Conservation (phyloP, 371 early-diverging fungal genomes). For the Phascolomyces articulosus region DNA sequence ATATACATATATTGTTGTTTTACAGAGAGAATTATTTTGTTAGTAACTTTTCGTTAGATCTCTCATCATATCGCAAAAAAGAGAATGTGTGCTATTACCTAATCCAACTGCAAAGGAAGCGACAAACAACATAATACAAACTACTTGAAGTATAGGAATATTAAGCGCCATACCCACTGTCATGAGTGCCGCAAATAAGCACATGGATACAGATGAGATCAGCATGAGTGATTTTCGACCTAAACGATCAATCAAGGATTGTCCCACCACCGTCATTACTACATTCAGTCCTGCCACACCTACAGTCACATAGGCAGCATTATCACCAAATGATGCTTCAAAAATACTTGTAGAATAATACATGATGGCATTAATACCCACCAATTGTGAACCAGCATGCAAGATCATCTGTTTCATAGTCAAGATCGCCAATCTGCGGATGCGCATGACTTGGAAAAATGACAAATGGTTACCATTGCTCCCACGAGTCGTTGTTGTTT, state of each 20-base stretch:
- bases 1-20: too few relatives aligned
- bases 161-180: slow-evolving; percentile 46
- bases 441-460: slow-evolving; percentile 33
- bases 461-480: slow-evolving; percentile 25
- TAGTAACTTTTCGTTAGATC: too few relatives aligned
- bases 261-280: slow-evolving; percentile 49
- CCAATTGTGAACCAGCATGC: slow-evolving; percentile 74
- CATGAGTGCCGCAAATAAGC: slow-evolving; percentile 41
- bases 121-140: slow-evolving; percentile 76
- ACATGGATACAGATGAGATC: slow-evolving; percentile 54
- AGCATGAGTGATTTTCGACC: slow-evolving; percentile 67
- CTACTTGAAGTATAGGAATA: slow-evolving; percentile 60
- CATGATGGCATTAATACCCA: slow-evolving; percentile 87
- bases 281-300: slow-evolving; percentile 55
- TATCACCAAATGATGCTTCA: slow-evolving; percentile 39
- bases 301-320: slow-evolving; percentile 43
- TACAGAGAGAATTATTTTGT: too few relatives aligned
- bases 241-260: slow-evolving; percentile 55
- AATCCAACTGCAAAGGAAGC: slow-evolving; percentile 85
- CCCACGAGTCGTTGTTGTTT: background rate
- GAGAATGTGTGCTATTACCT: too few relatives aligned
- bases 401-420: slow-evolving; percentile 58
- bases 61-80: too few relatives aligned
- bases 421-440: slow-evolving; percentile 31
- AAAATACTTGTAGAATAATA: slow-evolving; percentile 79